A percentile compares a stretch with the other conserved stretches of the same genome.
phyloP scores from a whole-genome alignment of 768 basidiomycete genomes.

The Podaxis rugospora region DNA sequence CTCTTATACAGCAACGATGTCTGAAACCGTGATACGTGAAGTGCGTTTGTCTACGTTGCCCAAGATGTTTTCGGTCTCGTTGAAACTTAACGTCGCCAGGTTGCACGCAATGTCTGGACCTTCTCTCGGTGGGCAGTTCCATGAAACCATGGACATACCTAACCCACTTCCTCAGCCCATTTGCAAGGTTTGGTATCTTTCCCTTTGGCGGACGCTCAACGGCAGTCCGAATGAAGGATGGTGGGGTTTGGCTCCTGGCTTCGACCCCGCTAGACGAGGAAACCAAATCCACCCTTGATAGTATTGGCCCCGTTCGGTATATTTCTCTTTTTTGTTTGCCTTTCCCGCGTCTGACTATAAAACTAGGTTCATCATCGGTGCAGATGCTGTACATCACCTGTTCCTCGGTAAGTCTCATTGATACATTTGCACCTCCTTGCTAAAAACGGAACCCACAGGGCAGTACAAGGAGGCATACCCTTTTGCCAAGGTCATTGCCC shows the following conservation, averaged over 20 bases:
- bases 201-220: constrained; percentile 84
- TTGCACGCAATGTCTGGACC: constrained; percentile 53
- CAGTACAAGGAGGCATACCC: constrained; percentile 72
- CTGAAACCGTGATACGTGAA: constrained; percentile 36
- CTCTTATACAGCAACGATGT: constrained; percentile 18
- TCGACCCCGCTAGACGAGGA: constrained; percentile 67
- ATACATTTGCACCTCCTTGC: not conserved
- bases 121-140: constrained; percentile 48
- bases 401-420: constrained; percentile 40
- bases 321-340: constrained; percentile 11
- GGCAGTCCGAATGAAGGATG: constrained; percentile 63
- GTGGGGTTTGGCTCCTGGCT: constrained; percentile 79
- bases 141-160: not conserved
- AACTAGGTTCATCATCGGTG: constrained; percentile 54
- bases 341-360: not conserved
- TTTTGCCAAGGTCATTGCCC: constrained; percentile 65
- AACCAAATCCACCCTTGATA: constrained; percentile 57
- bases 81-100: constrained; percentile 24
- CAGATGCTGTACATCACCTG: constrained; percentile 55
- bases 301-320: constrained; percentile 68
- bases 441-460: constrained; percentile 23
- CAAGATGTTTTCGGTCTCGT: not conserved
- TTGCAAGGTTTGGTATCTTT: constrained; percentile 58
- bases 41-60: constrained; percentile 17
- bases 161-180: constrained; percentile 43